Evolutionary conservation across 2,329 filamentous ascomycete species (phyloP).

Genomic region (Pseudocercospora fijiensis): DNA sequence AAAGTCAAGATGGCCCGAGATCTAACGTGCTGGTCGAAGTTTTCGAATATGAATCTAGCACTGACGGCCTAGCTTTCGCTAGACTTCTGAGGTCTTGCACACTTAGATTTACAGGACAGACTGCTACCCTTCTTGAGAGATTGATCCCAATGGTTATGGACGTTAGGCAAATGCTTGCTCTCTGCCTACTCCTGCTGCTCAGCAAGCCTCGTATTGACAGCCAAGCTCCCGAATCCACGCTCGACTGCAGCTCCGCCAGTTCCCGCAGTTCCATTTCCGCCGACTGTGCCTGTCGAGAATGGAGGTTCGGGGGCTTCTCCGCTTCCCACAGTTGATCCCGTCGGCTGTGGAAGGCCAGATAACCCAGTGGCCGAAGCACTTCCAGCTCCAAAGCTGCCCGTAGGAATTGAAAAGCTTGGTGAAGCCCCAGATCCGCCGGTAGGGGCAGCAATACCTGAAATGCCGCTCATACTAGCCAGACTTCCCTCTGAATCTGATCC

Average conservation of each 20-base stretch:
- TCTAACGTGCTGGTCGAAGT: not conserved
- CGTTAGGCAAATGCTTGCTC: not conserved
- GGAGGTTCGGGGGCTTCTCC: not conserved
- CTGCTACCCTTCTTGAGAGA: not conserved
- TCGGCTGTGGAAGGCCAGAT: not conserved
- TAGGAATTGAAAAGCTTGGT: conserved; percentile 5
- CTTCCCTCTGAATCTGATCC: not conserved
- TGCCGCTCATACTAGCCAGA: conserved; percentile 4
- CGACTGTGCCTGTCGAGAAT: not conserved
- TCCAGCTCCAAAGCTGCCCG: conserved; percentile 12
- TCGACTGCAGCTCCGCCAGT: not conserved
- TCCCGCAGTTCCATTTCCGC: not conserved
- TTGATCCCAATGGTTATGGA: not conserved
- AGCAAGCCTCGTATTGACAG: not conserved
- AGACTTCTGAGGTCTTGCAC: not conserved
- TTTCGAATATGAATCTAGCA: not conserved
- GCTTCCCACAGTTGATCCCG: not conserved
- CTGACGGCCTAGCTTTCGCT: not conserved
- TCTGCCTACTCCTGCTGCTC: not conserved
- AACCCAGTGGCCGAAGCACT: not conserved
- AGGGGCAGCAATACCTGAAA: conserved; percentile 11
- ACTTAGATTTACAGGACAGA: not conserved
- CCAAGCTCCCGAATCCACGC: not conserved
- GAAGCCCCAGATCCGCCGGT: conserved; percentile 1
- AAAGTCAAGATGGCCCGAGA: not conserved